Evolutionary conservation across 306 rosid species (phyloP).

Genomic region (Benincasa hispida): DNA sequence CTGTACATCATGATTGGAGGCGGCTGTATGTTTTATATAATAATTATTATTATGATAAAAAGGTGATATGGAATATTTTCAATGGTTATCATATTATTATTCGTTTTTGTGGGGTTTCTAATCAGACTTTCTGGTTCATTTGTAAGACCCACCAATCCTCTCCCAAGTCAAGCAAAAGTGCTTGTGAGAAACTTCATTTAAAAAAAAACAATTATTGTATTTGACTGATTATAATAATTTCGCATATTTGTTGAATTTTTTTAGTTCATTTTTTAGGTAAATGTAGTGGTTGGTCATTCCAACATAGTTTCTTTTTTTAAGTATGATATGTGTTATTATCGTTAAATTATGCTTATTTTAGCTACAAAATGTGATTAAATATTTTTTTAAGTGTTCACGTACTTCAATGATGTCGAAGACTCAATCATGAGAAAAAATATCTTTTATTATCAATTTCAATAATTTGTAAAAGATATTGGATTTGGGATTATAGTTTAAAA

Average conservation of each 20-base stretch:
- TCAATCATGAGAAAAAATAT: background rate
- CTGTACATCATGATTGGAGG: background rate
- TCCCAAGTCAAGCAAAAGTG: background rate
- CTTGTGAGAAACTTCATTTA: background rate
- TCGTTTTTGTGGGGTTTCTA: background rate
- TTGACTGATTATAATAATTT: background rate
- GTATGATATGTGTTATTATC: no score
- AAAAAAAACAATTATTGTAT: no score
- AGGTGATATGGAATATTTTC: background rate
- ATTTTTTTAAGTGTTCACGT: background rate
- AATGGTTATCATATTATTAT: background rate
- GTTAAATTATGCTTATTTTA: no score
- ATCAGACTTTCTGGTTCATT: background rate
- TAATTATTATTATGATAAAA: background rate
- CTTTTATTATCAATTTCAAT: background rate
- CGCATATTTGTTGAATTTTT: background rate
- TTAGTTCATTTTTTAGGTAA: background rate
- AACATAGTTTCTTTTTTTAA: no score
- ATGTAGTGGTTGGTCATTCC: no score
- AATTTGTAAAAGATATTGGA: background rate
- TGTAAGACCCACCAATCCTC: no score
- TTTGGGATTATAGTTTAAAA: background rate
- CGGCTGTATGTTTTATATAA: background rate
- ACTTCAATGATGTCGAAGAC: background rate
- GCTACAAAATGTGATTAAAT: no score